phyloP scores from a whole-genome alignment of 352 stramenopile species.

The Phytophthora pisi region DNA sequence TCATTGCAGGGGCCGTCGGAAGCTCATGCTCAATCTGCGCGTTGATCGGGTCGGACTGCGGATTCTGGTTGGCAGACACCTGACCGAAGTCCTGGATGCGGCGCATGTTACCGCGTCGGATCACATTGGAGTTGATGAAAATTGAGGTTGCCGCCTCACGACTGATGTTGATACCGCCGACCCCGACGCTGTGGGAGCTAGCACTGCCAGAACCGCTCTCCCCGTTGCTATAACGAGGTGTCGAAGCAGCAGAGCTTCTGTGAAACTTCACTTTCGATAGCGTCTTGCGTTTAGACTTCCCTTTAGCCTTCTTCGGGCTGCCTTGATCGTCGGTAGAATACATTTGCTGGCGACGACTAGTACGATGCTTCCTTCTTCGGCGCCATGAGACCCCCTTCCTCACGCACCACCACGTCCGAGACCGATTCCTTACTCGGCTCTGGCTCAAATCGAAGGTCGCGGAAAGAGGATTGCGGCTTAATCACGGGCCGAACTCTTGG shows the following conservation, averaged over 20 bases:
- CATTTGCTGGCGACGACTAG: background rate
- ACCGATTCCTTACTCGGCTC: background rate
- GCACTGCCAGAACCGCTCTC: background rate
- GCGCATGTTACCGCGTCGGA: constrained; percentile 2
- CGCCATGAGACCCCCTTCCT: background rate
- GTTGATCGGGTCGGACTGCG: background rate
- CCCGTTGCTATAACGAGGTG: constrained; percentile 4
- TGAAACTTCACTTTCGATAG: no score
- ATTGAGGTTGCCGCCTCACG: constrained; percentile 6
- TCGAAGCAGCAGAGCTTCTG: constrained; percentile 3
- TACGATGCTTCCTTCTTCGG: background rate
- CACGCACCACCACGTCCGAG: background rate
- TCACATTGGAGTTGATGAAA: constrained; percentile 9
- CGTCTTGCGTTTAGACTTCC: background rate
- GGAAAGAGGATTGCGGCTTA: background rate
- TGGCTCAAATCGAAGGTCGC: background rate
- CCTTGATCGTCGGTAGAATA: background rate
- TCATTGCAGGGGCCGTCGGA: background rate
- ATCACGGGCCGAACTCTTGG: background rate
- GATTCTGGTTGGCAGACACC: background rate
- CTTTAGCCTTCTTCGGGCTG: background rate
- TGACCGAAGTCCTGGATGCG: constrained; percentile 17
- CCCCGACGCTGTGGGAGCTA: no score
- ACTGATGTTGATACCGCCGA: background rate
- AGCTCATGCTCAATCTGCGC: background rate